Base-by-base conservation (phyloP, 192 early-diverging fungal genomes). In the Thamnidium elegans region DNA sequence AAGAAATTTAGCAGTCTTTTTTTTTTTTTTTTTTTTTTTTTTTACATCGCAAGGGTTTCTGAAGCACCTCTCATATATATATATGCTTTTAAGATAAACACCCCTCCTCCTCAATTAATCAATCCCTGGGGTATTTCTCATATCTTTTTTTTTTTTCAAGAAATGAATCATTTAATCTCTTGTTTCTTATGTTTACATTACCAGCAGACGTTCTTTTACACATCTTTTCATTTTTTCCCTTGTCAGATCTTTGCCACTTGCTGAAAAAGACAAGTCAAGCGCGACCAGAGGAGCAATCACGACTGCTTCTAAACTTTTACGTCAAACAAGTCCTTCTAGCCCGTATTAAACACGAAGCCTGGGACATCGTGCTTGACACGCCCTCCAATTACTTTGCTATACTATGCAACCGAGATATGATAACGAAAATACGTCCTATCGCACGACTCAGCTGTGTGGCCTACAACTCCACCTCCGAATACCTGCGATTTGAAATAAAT, bases 371-470 rank as follows among this genome's bases (percentile, higher is more conserved):
- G 20, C 44, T 61, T 23, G 43, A 61, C 21, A 45, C 58, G 14
- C 30, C 58, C n/a, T 21, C 44, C 19, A 45, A 43, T 23, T 61
- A 61, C 44, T 61, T 61, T 61, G 58, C 58, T 13, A 15, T 47
- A 9, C 26, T 61, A 14, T 61, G 58, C 23, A 61, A 61, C 23
- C 43, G 42, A 21, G 23, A 30, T 3, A 26, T 26, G 26, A 1
- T 26, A 32, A n/a, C 19, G 43, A 26, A n/a, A n/a, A n/a, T n/a
- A n/a, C n/a, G n/a, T n/a, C n/a, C n/a, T n/a, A n/a, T 14, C 21
- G 46, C n/a, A 47, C 19, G 15, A 8, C 20, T 20, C n/a, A n/a
- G 30, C 20, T 61, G 58, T 45, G 44, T 46, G 47, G 58, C 21
- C 21, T 61, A 61, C 23, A 42, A 61, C 45, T 61, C 45, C 7